These are phyloP conservation scores for Kurtzmaniella quercitrusa DNA, from an alignment of 1,139 yeast species.

Conservation along the genomic window DNA sequence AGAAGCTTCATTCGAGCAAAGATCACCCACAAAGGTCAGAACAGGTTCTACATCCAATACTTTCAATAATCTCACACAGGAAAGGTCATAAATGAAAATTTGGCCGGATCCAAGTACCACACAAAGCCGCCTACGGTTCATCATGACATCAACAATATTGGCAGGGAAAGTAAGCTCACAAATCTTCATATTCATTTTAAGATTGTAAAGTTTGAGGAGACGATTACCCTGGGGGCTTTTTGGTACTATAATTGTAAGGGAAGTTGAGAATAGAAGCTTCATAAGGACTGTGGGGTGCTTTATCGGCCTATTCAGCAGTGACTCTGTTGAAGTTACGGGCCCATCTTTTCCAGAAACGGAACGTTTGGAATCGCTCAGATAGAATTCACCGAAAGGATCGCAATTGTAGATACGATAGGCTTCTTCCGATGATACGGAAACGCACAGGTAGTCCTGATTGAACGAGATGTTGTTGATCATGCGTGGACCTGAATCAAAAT, in stretches of 20 bases:
- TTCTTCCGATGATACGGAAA: constrained; percentile 33
- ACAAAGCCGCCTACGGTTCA: constrained; percentile 63
- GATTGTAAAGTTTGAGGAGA: constrained; percentile 57
- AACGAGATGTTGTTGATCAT: constrained; percentile 38
- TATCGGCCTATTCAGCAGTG: constrained; percentile 13
- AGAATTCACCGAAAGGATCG: constrained; percentile 48
- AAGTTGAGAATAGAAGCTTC: constrained; percentile 69
- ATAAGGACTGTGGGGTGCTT: constrained; percentile 30
- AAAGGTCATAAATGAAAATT: constrained; percentile 67
- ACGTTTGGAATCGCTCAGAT: constrained; percentile 19
- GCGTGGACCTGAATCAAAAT: neutral
- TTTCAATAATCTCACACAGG: constrained; percentile 64
- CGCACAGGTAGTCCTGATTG: constrained; percentile 43
- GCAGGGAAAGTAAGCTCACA: constrained; percentile 71
- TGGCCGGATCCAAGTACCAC: constrained; percentile 60
- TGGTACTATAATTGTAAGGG: constrained; percentile 62
- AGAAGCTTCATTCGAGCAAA: constrained; percentile 48
- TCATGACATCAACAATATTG: constrained; percentile 53
- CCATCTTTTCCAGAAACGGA: constrained; percentile 3
- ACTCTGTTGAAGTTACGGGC: constrained; percentile 1
- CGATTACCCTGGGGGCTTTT: constrained; percentile 43
- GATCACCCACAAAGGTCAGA: constrained; percentile 36
- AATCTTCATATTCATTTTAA: constrained; percentile 64
- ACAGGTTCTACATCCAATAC: constrained; percentile 49
- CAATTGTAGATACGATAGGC: constrained; percentile 40